Evolutionary conservation across 2,329 filamentous ascomycete species (phyloP).

Genomic region (Lomentospora prolificans): DNA sequence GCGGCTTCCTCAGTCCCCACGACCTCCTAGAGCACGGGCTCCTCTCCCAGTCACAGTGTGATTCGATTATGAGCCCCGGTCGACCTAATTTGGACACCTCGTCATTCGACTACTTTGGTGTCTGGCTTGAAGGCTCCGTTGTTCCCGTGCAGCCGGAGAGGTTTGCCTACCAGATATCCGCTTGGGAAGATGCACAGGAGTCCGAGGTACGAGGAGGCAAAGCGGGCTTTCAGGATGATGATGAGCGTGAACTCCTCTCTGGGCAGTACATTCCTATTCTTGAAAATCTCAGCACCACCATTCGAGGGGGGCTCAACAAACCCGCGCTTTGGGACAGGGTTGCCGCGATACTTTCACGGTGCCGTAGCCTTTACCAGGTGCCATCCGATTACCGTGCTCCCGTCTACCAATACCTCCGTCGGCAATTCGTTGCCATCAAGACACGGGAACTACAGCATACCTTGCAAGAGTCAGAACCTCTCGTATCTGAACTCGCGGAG

Average conservation of each 20-base stretch:
- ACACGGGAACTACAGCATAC: conserved; percentile 35
- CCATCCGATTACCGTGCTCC: conserved; percentile 43
- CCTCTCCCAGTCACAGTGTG: conserved; percentile 52
- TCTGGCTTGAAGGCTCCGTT: conserved; percentile 6
- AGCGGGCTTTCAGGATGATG: conserved; percentile 7
- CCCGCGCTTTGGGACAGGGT: conserved; percentile 9
- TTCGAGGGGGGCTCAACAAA: neutral
- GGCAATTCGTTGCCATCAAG: conserved; percentile 38
- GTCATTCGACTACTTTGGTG: neutral
- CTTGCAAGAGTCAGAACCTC: conserved; percentile 37
- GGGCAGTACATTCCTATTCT: conserved; percentile 28
- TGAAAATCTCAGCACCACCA: neutral
- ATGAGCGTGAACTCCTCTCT: conserved; percentile 42
- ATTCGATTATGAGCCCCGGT: conserved; percentile 40
- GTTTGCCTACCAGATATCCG: neutral
- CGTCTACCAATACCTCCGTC: conserved; percentile 57
- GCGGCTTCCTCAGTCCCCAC: conserved; percentile 40
- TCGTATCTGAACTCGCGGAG: conserved; percentile 42
- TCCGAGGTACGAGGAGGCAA: conserved; percentile 5
- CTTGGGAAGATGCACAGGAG: conserved; percentile 3
- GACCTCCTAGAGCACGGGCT: conserved; percentile 44
- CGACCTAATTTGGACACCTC: neutral
- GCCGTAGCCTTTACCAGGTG: conserved; percentile 52
- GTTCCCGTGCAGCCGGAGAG: neutral
- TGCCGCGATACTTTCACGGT: conserved; percentile 10